Evolutionary conservation across 2,329 filamentous ascomycete genomes (phyloP), one percentile per base, ranked within the genome.

Genomic region (Aspergillus ruber): DNA sequence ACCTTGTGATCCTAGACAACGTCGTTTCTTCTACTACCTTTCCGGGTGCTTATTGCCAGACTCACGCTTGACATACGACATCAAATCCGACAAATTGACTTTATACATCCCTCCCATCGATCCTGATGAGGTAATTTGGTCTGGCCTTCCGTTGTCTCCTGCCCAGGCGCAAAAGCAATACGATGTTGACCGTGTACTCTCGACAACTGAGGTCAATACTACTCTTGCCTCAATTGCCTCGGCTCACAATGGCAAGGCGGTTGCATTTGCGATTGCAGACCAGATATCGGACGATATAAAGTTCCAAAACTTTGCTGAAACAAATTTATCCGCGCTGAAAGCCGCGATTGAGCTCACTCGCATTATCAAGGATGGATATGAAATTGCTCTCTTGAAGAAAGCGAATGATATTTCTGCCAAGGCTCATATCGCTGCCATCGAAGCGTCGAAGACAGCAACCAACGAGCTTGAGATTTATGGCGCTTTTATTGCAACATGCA

Each of bases 21-120:
- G 90, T 53, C 85, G 93, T 47, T 88, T 83, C 68, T 98, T 98
- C 74, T 96, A 87, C 80, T 98, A 98, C 70, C 77, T 97, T 40
- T 91, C 88, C 20, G 93, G 93, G 58, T 94, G 84, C 63, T 79
- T 83, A 52, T 77, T 94, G 25, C 80, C 90, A 50, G 90, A 96
- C 68, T 85, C 85, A 60, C 84, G 84, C 64, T 80, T 89, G 50
- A 79, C 85, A 48, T 95, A 96, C 74, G 85, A 95, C 55, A 84
- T 95, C 49, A 74, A 79, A 41, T 77, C 81, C 42, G 79, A 83
- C 55, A 82, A 83, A 58, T 80, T 90, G 36, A 94, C 85, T 2
- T 82, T 98, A 43, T 98, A 90, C 73, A 91, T 98, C 59, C 91
- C 93, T 2, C 87, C 90, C 13, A 80, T 85, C 59, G 84, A 95